These are phyloP conservation scores for Cotoneaster glaucophyllus DNA, from an alignment of 306 rosid genomes.

Conservation along the genomic window DNA sequence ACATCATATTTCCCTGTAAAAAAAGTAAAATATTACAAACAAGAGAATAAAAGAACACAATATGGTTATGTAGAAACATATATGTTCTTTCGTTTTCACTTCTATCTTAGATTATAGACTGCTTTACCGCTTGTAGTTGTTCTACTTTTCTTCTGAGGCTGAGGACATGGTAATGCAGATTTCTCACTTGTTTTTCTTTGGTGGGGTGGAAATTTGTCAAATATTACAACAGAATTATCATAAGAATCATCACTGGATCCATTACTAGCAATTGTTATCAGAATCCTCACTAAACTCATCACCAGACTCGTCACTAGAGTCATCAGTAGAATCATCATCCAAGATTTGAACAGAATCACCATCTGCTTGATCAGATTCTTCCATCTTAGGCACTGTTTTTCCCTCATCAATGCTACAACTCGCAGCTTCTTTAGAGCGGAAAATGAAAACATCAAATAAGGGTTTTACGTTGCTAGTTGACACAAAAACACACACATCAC, in stretches of 20 bases:
- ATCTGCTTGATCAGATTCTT: not conserved
- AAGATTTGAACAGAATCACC: not conserved
- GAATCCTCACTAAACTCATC: not conserved
- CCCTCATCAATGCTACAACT: not conserved
- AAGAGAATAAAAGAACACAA: no score
- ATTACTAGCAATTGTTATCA: not conserved
- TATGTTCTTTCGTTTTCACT: not conserved
- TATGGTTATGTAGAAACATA: not conserved
- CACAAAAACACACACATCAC: slow-evolving; percentile 1
- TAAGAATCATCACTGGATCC: not conserved
- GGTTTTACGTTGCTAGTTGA: not conserved
- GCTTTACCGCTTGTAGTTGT: not conserved
- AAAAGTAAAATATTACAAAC: not conserved
- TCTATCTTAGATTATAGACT: not conserved
- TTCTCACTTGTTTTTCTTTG: not conserved
- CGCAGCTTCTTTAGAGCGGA: not conserved
- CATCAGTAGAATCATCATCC: not conserved
- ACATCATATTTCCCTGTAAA: not conserved
- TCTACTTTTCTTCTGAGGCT: not conserved
- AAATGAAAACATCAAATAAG: not conserved
- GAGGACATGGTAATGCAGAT: not conserved
- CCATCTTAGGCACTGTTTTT: not conserved
- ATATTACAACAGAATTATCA: not conserved
- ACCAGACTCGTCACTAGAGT: not conserved
- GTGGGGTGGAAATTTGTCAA: not conserved